Evolutionary conservation across 805 yeast genomes (phyloP), one percentile per base, ranked within the genome.

Genomic region (Saturnispora kantuleensis): DNA sequence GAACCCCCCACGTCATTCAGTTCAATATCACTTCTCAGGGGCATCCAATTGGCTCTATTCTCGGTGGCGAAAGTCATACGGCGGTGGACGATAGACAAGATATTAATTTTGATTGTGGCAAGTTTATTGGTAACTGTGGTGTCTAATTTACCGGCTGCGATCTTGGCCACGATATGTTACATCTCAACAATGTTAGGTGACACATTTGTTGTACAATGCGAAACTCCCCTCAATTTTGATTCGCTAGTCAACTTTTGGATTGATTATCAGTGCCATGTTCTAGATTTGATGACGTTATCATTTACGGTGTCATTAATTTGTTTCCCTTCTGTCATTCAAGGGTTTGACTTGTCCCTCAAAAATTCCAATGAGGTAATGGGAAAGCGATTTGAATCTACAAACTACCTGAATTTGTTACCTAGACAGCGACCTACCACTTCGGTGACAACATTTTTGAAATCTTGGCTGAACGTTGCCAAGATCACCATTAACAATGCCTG

Each of bases 1-100:
- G 66, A 71, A 40, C 81, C 83, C 1, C 73, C 79, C 7, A 70
- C 75, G 5, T 75, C 79, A 12, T 73, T 76, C 52, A 67, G 79
- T 3, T 31, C 66, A 0, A 44, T 66, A 46, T 68, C 79, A 0
- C 64, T 77, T n/a, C 46, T 71, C 7, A 61, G 81, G 12, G 82
- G 83, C 0, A 51, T 72, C 21, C 81, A 77, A 58, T 59, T 78
- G 34, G 72, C 77, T 0, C 38, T 74, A 8, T 56, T 74, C 21
- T 11, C 37, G 10, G 11, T 36, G 7, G 15, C 26, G 11, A 18
- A 32, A 18, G 29, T 16, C 10, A 21, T 42, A 9, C 21, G 15
- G 15, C 17, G 17, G 16, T 29, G 31, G 21, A 15, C 39, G 13
- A 17, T 37, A 7, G 32, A 33, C 9, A 12, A 31, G 12, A n/a